Conservation (phyloP, 2,329 filamentous ascomycete genomes). For the Fusarium sp. region DNA sequence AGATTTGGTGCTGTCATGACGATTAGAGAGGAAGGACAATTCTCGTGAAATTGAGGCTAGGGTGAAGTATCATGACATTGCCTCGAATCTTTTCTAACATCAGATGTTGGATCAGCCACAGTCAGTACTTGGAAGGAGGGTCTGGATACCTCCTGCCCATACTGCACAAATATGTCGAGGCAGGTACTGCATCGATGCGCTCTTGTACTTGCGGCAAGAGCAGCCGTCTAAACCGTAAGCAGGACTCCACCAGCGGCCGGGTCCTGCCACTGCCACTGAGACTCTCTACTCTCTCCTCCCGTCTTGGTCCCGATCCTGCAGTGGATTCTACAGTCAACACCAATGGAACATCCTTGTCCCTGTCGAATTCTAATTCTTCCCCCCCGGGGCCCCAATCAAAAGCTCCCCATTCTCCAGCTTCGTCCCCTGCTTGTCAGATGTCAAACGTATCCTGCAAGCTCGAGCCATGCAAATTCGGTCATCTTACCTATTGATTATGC, state of each 20-base stretch:
- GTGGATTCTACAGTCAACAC: neutral
- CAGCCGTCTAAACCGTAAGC: slow-evolving; percentile 38
- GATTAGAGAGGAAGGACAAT: slow-evolving; percentile 24
- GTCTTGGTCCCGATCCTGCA: neutral
- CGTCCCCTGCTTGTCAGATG: slow-evolving; percentile 35
- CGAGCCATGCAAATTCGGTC: slow-evolving; percentile 4
- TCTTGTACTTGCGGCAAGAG: slow-evolving; percentile 28
- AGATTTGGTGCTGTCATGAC: slow-evolving; percentile 21
- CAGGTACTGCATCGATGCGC: slow-evolving; percentile 29
- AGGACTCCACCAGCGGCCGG: slow-evolving; percentile 40
- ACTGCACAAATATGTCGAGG: rapidly evolving
- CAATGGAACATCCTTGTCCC: slow-evolving; percentile 4
- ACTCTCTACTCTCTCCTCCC: neutral
- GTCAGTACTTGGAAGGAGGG: neutral
- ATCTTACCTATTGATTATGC: slow-evolving; percentile 27
- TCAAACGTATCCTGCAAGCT: slow-evolving; percentile 29
- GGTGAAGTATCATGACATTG: slow-evolving; percentile 44
- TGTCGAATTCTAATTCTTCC: neutral
- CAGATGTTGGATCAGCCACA: slow-evolving; percentile 40
- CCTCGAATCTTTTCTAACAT: slow-evolving; percentile 33
- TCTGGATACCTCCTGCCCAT: neutral
- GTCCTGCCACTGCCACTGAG: slow-evolving; percentile 22
- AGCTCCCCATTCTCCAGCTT: slow-evolving; percentile 31
- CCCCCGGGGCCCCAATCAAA: slow-evolving; percentile 33
- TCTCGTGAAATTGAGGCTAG: slow-evolving; percentile 31